phyloP scores from a whole-genome alignment of 805 yeast species.

The Metschnikowia matae region DNA sequence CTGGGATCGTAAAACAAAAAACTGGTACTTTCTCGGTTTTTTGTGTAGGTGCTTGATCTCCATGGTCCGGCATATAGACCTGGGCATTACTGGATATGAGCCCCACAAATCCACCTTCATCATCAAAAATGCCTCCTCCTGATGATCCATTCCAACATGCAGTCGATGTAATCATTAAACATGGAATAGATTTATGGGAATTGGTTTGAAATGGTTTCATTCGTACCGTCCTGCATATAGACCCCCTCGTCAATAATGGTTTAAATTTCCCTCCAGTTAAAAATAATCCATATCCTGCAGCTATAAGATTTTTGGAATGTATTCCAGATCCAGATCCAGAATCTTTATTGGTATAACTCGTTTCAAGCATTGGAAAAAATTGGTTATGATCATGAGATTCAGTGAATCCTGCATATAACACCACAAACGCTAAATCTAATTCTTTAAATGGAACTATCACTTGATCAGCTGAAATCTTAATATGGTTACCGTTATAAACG shows the following conservation, averaged over 20 bases:
- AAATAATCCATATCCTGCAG: slow-evolving; percentile 42
- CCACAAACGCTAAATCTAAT: slow-evolving; percentile 39
- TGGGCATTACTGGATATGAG: slow-evolving; percentile 44
- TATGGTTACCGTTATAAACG: not conserved
- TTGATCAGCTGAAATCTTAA: slow-evolving; percentile 16
- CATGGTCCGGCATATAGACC: slow-evolving; percentile 21
- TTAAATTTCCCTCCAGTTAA: slow-evolving; percentile 15
- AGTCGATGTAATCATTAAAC: slow-evolving; percentile 35
- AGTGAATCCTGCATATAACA: slow-evolving; percentile 12
- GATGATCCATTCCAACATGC: slow-evolving; percentile 51
- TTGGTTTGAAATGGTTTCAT: slow-evolving; percentile 9
- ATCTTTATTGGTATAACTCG: not conserved
- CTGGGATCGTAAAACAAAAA: slow-evolving; percentile 32
- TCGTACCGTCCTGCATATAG: slow-evolving; percentile 19
- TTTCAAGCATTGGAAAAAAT: not conserved
- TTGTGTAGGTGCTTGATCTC: not conserved
- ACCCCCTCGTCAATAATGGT: slow-evolving; percentile 36
- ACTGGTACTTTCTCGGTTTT: slow-evolving; percentile 28
- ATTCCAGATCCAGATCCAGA: slow-evolving; percentile 13
- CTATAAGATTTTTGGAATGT: slow-evolving; percentile 12
- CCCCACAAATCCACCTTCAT: slow-evolving; percentile 30
- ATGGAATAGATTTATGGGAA: slow-evolving; percentile 4
- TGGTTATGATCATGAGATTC: not conserved
- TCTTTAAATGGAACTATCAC: slow-evolving; percentile 28
- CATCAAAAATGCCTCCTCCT: slow-evolving; percentile 41